Evolutionary conservation across 306 rosid species (phyloP).

Genomic region (Prunus salicina): DNA sequence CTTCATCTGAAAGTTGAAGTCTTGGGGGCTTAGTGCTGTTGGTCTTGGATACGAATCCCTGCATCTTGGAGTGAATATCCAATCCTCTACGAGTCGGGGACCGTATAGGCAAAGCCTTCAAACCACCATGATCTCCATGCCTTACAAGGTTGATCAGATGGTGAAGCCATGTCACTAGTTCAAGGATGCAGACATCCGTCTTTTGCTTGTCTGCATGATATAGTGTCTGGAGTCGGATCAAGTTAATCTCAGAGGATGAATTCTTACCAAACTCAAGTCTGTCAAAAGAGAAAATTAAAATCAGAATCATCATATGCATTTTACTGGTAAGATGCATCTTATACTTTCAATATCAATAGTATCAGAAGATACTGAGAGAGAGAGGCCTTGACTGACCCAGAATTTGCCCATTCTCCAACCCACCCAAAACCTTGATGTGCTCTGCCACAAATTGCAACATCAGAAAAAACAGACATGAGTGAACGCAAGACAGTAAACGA

Average conservation of each 20-base stretch:
- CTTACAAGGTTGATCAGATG: slow-evolving; percentile 54
- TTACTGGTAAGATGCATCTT: neutral
- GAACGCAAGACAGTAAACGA: neutral
- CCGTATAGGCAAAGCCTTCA: slow-evolving; percentile 42
- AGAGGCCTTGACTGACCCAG: slow-evolving; percentile 52
- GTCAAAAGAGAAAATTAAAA: slow-evolving; percentile 21
- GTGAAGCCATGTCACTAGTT: slow-evolving; percentile 72
- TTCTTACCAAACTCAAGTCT: slow-evolving; percentile 62
- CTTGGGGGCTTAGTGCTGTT: slow-evolving; percentile 21
- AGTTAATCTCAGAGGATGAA: slow-evolving; percentile 33
- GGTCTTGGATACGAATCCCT: slow-evolving; percentile 32
- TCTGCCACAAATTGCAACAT: slow-evolving; percentile 46
- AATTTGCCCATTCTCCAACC: slow-evolving; percentile 96
- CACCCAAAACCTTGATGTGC: slow-evolving; percentile 95
- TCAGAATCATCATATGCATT: neutral
- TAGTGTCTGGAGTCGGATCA: slow-evolving; percentile 77
- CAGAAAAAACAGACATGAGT: neutral
- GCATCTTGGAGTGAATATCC: slow-evolving; percentile 61
- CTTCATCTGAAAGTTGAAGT: slow-evolving; percentile 46
- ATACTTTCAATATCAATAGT: neutral
- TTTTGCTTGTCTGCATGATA: slow-evolving; percentile 76
- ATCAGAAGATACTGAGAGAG: neutral
- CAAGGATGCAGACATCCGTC: slow-evolving; percentile 59
- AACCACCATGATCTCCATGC: slow-evolving; percentile 45
- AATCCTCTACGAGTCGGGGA: slow-evolving; percentile 61